Evolutionary conservation across 1,139 yeast genomes (phyloP), one percentile per base, ranked within the genome.

Genomic region (Yamadazyma mexicana): DNA sequence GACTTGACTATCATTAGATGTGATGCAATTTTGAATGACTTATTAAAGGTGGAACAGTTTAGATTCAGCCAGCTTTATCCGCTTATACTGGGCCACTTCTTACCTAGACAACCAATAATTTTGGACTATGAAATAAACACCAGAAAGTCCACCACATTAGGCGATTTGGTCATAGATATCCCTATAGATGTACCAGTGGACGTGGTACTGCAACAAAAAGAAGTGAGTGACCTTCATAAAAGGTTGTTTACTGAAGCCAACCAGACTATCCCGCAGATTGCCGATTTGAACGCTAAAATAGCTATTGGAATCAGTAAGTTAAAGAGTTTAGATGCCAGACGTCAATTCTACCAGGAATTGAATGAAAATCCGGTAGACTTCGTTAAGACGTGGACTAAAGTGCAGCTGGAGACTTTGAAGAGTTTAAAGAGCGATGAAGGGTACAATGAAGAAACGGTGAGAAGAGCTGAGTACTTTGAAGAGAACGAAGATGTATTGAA

Each of bases 401-500:
- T 86, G 17, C 94, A 88, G 57, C 73, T 87, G 28, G 81, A 85
- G 46, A 84, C 91, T 36, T 71, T 87, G 53, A 82, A 79, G 58
- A 82, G 88, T 14, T 74, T 88, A 48, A 77, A 84, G 52, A 87
- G 94, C 46, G 97, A 91, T 59, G 91, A 87, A 52, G 89, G 94
- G 8, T 87, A 86, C 60, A 88, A 87, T 56, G 98, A 91, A 62
- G 98, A 92, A 58, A 71, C 80, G 23, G 96, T 88, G 2, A 79
- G 98, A 66, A 79, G 83, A 52, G 80, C 95, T 6, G 78, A 83
- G 29, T 89, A 85, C 61, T 91, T 88, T 63, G 78, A 80, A 34
- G 88, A 87, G 44, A 87, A 87, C 44, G 76, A 72, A 50, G 62
- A 59, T 33, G 66, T 86, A 54, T 69, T 89, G 41, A 77, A 78